Percentiles rank a stretch among this genome's conserved stretches.
Conservation (phyloP, 192 early-diverging fungal species). For the Podila epicladia region DNA sequence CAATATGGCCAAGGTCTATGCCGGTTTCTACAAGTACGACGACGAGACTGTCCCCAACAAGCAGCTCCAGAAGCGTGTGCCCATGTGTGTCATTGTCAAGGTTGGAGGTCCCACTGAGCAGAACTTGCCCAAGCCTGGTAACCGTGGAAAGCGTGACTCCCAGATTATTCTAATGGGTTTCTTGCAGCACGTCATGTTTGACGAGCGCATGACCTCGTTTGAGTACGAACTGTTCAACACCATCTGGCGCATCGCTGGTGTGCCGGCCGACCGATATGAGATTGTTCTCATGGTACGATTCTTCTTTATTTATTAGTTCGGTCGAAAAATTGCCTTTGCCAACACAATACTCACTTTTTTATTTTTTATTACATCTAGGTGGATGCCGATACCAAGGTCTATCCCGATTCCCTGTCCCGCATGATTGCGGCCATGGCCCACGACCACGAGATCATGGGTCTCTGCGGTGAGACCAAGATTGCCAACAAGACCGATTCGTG, state of each 20-base stretch:
- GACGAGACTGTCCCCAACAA: constrained; percentile 64
- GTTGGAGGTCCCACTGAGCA: constrained; percentile 72
- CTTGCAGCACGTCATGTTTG: constrained; percentile 89
- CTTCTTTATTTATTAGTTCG: not conserved
- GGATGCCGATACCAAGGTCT: constrained; percentile 88
- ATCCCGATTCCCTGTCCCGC: constrained; percentile 73
- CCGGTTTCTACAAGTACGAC: constrained; percentile 86
- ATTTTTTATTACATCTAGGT: constrained; percentile 55
- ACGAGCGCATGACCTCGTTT: constrained; percentile 85
- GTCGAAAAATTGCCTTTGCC: not conserved
- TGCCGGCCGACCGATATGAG: constrained; percentile 81
- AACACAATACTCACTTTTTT: not conserved
- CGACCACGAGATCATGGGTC: constrained; percentile 76
- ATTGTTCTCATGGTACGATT: constrained; percentile 72
- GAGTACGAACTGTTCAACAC: constrained; percentile 85
- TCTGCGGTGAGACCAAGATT: constrained; percentile 87
- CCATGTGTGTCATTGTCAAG: constrained; percentile 80
- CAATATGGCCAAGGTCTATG: constrained; percentile 94
- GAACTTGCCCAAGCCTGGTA: constrained; percentile 75
- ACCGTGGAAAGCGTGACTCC: constrained; percentile 96
- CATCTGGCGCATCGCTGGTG: constrained; percentile 77
- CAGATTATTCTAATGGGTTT: constrained; percentile 98
- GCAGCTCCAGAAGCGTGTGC: constrained; percentile 67
- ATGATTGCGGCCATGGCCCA: constrained; percentile 79
- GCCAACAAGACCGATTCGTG: constrained; percentile 82